Evolutionary conservation across 2,329 filamentous ascomycete genomes (phyloP), one percentile per base, ranked within the genome.

Genomic region (Botrytis fragariae): DNA sequence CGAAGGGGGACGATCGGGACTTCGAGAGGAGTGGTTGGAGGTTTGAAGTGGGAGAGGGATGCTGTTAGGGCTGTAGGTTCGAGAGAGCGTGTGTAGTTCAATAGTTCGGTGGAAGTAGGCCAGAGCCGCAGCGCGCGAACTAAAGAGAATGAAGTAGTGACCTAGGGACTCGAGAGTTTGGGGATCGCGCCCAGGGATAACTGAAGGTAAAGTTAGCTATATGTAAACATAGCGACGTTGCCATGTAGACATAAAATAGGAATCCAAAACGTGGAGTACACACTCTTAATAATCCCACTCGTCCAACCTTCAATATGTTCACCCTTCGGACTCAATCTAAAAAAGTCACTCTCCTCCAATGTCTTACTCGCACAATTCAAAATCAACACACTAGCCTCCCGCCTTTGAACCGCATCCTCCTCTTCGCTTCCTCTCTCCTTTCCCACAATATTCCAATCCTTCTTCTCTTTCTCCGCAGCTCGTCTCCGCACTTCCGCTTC

Each of bases 101-200:
- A 81, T 79, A 0, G 86, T 85, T 74, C 89, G 87, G 37, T 85
- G 83, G 71, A 87, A 86, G 81, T 93, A 95, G 59, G 87, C 84
- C 12, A 83, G 80, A 0, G 92, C 92, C 20, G 89, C 87, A n/a
- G 84, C 82, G 29, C 83, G 79, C 35, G 84, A 87, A 74, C 87
- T 84, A 84, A 95, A 95, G 72, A 93, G 84, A 72, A 95, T 83
- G 81, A 88, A 90, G 83, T 94, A 95, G 77, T 86, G 86, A 74
- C 89, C 90, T 1, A 87, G 81, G 6, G 89, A 87, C 73, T 89
- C 87, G 68, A 93, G 85, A 16, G 90, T 93, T 72, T 84, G 80
- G 6, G 87, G 85, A 79, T 93, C 86, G 75, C 91, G 90, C 63
- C 86, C 87, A 75, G 92, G 92, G 37, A 92, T 86, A 57, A 81